Percentiles rank a stretch among this genome's conserved stretches.
These are phyloP conservation scores for Boletus subparvulus DNA, from an alignment of 768 basidiomycete species.

Conservation along the genomic window DNA sequence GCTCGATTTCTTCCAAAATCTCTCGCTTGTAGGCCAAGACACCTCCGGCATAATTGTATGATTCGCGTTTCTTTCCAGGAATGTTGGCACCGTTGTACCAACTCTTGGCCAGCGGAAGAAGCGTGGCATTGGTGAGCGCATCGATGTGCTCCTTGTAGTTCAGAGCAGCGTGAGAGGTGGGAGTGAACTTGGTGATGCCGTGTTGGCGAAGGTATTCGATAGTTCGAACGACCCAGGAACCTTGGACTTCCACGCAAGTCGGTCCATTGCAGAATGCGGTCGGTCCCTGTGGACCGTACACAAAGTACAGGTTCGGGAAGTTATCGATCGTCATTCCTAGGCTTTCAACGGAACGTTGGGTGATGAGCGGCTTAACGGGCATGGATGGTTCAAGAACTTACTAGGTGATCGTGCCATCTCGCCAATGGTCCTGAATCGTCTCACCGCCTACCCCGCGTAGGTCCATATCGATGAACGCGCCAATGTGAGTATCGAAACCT, in stretches of 20 bases:
- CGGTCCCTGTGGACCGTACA: constrained; percentile 16
- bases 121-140: not conserved
- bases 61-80: constrained; percentile 7
- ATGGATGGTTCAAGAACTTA: not conserved
- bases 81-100: constrained; percentile 7
- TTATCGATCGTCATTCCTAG: constrained; percentile 15
- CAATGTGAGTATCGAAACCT: constrained; percentile 6
- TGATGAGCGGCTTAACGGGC: too few species aligned
- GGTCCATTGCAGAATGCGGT: constrained; percentile 8
- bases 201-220: constrained; percentile 8
- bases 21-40: constrained; percentile 1
- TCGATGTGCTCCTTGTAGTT: constrained; percentile 10
- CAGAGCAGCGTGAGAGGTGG: constrained; percentile 7
- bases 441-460: constrained; percentile 9
- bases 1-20: constrained; percentile 13
- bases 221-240: constrained; percentile 10
- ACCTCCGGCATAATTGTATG: constrained; percentile 6
- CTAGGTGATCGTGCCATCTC: constrained; percentile 15
- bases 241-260: constrained; percentile 9
- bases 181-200: constrained; percentile 11
- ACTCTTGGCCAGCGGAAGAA: constrained; percentile 5
- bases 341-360: not conserved
- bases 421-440: constrained; percentile 17
- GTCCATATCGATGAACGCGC: constrained; percentile 7
- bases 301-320: constrained; percentile 17